phyloP scores from a whole-genome alignment of 352 stramenopile species.

The Pythium sp. region DNA sequence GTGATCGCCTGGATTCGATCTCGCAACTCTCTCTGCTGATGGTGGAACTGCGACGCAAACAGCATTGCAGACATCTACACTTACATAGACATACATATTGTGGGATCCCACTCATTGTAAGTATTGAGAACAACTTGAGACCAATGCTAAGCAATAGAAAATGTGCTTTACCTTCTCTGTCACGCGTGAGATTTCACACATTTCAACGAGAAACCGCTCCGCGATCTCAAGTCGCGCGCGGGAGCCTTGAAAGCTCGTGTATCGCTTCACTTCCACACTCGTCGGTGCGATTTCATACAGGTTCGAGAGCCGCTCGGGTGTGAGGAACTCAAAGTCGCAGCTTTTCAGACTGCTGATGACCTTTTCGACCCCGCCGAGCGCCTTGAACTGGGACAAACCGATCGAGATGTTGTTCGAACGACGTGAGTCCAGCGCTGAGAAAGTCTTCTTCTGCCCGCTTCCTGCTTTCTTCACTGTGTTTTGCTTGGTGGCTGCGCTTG shows the following conservation, averaged over 20 bases:
- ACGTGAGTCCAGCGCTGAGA: constrained; percentile 66
- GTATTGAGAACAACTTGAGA: neutral
- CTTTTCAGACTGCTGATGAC: constrained; percentile 44
- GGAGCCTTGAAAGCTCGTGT: constrained; percentile 61
- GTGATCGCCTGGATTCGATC: constrained; percentile 49
- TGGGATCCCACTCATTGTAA: neutral
- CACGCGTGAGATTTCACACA: constrained; percentile 64
- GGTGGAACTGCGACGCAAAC: constrained; percentile 63
- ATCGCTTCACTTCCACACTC: constrained; percentile 63
- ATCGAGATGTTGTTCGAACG: constrained; percentile 84
- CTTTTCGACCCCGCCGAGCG: constrained; percentile 35
- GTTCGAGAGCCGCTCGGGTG: constrained; percentile 50
- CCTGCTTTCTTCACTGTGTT: constrained; percentile 17
- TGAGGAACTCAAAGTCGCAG: constrained; percentile 67
- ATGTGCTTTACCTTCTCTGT: constrained; percentile 55
- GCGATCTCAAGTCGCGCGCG: constrained; percentile 44
- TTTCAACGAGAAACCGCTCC: constrained; percentile 70
- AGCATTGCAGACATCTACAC: constrained; percentile 62
- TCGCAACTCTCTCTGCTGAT: constrained; percentile 49
- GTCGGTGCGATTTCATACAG: constrained; percentile 71
- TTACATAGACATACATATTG: neutral
- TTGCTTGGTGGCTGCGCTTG: constrained; percentile 4
- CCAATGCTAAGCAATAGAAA: neutral
- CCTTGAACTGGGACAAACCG: constrained; percentile 74
- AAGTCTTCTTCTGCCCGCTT: constrained; percentile 33